Evolutionary conservation across 371 early-diverging fungal genomes (phyloP).

Genomic region (Fennellomyces sp.): DNA sequence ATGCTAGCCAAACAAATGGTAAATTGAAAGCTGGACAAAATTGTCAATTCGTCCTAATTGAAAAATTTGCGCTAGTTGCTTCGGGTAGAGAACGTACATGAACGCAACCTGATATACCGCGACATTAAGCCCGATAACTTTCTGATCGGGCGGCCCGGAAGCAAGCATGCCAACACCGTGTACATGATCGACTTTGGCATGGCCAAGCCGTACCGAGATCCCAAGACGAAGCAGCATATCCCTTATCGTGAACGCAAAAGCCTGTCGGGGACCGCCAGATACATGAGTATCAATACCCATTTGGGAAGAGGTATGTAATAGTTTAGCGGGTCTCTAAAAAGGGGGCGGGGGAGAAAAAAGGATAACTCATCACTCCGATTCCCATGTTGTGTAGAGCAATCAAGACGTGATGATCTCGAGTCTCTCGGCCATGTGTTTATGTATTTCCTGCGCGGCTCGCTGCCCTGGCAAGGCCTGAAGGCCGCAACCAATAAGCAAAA

Average conservation of each 20-base stretch:
- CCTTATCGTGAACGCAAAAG: constrained; percentile 88
- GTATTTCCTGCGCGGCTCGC: constrained; percentile 90
- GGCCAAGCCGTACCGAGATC: constrained; percentile 91
- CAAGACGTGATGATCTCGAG: constrained; percentile 96
- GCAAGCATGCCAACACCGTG: constrained; percentile 59
- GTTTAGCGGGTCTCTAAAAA: constrained; percentile 2
- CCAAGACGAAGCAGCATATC: constrained; percentile 89
- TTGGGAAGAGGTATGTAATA: constrained; percentile 69
- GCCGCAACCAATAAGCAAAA: constrained; percentile 95
- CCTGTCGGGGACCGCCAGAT: constrained; percentile 94
- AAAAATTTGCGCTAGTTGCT: constrained; percentile 58
- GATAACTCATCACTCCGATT: not conserved
- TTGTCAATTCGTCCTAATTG: not conserved
- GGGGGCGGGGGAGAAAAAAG: not conserved
- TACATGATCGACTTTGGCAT: constrained; percentile 94
- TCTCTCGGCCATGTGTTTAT: constrained; percentile 95
- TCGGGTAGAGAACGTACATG: constrained; percentile 95
- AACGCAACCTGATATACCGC: constrained; percentile 95
- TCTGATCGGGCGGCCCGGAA: constrained; percentile 79
- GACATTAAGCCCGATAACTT: constrained; percentile 99
- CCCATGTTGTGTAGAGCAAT: constrained; percentile 69
- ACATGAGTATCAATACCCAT: constrained; percentile 97
- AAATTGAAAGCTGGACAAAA: constrained; percentile 7
- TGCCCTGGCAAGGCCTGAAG: constrained; percentile 97
- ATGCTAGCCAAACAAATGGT: constrained; percentile 98